Evolutionary conservation across 352 stramenopile genomes (phyloP).

Genomic region (Phytopythium montanum): DNA sequence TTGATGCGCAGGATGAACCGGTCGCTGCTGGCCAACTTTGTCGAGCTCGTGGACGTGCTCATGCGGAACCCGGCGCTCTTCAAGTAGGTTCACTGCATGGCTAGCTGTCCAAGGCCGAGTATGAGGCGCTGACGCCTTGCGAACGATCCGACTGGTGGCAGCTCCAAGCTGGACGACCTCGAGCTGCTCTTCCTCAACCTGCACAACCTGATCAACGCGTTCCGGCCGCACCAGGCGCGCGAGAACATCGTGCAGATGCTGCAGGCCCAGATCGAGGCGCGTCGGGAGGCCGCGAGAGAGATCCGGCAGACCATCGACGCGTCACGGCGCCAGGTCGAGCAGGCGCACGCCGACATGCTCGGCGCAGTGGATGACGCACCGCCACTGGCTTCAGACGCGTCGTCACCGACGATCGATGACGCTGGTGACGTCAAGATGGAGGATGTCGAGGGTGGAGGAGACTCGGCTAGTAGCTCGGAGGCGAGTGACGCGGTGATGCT

Average conservation of each 20-base stretch:
- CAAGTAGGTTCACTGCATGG: conserved; percentile 43
- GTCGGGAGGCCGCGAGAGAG: conserved; percentile 62
- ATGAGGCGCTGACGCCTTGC: too few relatives aligned
- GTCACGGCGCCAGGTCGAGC: conserved; percentile 53
- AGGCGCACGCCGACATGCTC: conserved; percentile 56
- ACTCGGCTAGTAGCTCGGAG: conserved; percentile 9
- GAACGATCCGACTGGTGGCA: conserved; percentile 15
- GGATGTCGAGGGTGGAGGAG: conserved; percentile 19
- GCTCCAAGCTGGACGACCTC: conserved; percentile 81
- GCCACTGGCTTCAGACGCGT: conserved; percentile 12
- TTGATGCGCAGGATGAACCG: conserved; percentile 59
- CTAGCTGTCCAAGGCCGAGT: background rate
- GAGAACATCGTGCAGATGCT: conserved; percentile 86
- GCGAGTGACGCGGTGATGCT: conserved; percentile 9
- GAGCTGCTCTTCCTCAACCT: conserved; percentile 88
- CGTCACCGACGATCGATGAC: conserved; percentile 16
- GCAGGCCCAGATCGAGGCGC: conserved; percentile 70
- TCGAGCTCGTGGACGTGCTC: conserved; percentile 80
- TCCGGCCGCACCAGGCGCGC: conserved; percentile 79
- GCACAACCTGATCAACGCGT: conserved; percentile 89
- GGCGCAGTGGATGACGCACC: conserved; percentile 38
- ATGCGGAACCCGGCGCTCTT: conserved; percentile 76
- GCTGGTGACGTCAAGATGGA: conserved; percentile 50
- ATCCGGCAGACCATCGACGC: conserved; percentile 77
- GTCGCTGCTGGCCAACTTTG: conserved; percentile 81